Evolutionary conservation across 345 rosid species (phyloP).

Genomic region (Atalantia buxifolia): DNA sequence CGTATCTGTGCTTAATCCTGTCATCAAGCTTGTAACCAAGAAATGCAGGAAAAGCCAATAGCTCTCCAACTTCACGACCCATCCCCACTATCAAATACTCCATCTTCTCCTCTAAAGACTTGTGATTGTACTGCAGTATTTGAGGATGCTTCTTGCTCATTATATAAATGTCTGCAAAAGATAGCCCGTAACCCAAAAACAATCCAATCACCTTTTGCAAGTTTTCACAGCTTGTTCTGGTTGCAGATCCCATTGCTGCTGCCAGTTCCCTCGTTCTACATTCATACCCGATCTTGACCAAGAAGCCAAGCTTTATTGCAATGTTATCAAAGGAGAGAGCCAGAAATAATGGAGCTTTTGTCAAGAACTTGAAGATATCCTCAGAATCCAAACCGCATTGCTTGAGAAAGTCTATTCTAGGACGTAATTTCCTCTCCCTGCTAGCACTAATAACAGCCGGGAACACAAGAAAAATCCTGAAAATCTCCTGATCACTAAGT

Average conservation of each 20-base stretch:
- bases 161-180: constrained; percentile 44
- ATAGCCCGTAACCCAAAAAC: constrained; percentile 58
- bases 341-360: constrained; percentile 63
- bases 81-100: constrained; percentile 67
- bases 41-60: constrained; percentile 74
- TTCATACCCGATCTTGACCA: constrained; percentile 64
- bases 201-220: constrained; percentile 71
- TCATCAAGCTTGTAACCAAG: constrained; percentile 77
- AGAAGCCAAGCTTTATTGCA: constrained; percentile 54
- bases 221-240: constrained; percentile 73
- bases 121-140: constrained; percentile 55
- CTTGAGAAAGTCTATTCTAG: constrained; percentile 65
- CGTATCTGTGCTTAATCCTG: constrained; percentile 73
- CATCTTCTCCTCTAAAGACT: constrained; percentile 61
- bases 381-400: constrained; percentile 57
- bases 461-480: constrained; percentile 60
- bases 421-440: constrained; percentile 64
- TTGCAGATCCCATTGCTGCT: constrained; percentile 63
- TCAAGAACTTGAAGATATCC: constrained; percentile 69
- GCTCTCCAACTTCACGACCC: constrained; percentile 76
- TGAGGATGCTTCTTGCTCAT: constrained; percentile 91
- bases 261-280: constrained; percentile 59
- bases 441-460: constrained; percentile 62
- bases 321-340: constrained; percentile 60
- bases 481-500: constrained; percentile 50